Percentiles rank a stretch among this genome's conserved stretches.
Evolutionary conservation across 768 basidiomycete genomes (phyloP).

Genomic region (Termitomyces sp.): DNA sequence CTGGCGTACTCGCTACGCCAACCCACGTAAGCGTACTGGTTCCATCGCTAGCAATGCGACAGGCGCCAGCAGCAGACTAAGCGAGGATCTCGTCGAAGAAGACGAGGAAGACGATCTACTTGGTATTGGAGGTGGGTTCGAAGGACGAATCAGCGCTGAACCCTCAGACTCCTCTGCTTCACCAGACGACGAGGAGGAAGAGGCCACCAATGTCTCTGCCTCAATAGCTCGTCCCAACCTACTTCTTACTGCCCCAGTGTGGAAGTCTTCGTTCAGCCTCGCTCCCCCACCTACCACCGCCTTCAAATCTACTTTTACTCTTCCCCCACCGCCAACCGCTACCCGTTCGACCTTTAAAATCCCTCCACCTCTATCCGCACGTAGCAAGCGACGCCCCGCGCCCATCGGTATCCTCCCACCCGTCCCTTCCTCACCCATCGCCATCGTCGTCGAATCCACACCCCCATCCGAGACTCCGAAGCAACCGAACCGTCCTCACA

Average conservation of each 20-base stretch:
- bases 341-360: constrained; percentile 48
- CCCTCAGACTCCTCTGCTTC: constrained; percentile 36
- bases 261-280: constrained; percentile 53
- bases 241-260: constrained; percentile 51
- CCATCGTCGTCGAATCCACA: constrained; percentile 34
- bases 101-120: constrained; percentile 74
- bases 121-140: constrained; percentile 63
- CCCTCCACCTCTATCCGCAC: constrained; percentile 38
- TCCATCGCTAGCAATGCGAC: constrained; percentile 72
- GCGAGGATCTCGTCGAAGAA: constrained; percentile 78
- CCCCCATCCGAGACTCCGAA: constrained; percentile 9
- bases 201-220: constrained; percentile 16
- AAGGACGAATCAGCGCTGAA: constrained; percentile 27
- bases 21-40: constrained; percentile 59
- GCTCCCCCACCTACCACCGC: constrained; percentile 50
- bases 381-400: constrained; percentile 57
- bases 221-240: constrained; percentile 27
- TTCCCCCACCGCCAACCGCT: constrained; percentile 36
- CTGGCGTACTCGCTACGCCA: constrained; percentile 58
- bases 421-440: constrained; percentile 69
- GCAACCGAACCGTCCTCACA: constrained; percentile 7
- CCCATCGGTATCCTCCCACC: constrained; percentile 60
- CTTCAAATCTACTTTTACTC: constrained; percentile 44
- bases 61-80: constrained; percentile 63
- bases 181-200: constrained; percentile 38